Evolutionary conservation across 164 flowering plant genomes (phyloP).

Genomic region (Vitis labrusca): DNA sequence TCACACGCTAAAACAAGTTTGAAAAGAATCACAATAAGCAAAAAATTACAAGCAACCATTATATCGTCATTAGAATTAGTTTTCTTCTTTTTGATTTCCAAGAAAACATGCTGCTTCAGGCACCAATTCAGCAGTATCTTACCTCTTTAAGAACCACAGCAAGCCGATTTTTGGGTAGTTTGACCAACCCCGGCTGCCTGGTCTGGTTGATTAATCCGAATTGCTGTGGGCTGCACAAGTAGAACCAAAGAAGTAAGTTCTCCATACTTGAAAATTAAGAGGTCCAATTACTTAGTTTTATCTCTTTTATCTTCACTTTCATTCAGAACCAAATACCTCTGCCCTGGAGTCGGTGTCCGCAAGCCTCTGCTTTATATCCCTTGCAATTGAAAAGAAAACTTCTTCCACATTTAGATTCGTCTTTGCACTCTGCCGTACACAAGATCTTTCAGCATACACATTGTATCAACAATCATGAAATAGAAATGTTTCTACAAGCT

Average conservation of each 20-base stretch:
- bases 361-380: slow-evolving; percentile 81
- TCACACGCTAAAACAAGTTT: slow-evolving; percentile 29
- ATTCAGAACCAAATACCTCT: slow-evolving; percentile 39
- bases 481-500: background rate
- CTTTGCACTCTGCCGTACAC: slow-evolving; percentile 67
- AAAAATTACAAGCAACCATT: slow-evolving; percentile 24
- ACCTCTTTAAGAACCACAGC: slow-evolving; percentile 48
- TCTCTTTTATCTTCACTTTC: background rate
- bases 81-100: slow-evolving; percentile 2
- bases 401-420: slow-evolving; percentile 78
- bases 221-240: slow-evolving; percentile 40
- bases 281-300: too few species aligned
- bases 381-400: slow-evolving; percentile 85
- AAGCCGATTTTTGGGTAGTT: slow-evolving; percentile 48
- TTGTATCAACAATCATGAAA: background rate
- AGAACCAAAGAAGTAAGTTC: background rate
- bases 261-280: background rate
- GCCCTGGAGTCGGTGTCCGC: slow-evolving; percentile 61
- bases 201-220: slow-evolving; percentile 50
- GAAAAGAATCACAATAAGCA: slow-evolving; percentile 25
- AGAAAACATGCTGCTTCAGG: background rate
- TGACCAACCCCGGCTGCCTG: slow-evolving; percentile 29
- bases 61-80: slow-evolving; percentile 23
- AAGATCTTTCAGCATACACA: slow-evolving; percentile 7
- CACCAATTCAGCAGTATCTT: background rate